phyloP scores from a whole-genome alignment of 2,329 filamentous ascomycete species.

The Ceratocystiopsis brevicomis region DNA sequence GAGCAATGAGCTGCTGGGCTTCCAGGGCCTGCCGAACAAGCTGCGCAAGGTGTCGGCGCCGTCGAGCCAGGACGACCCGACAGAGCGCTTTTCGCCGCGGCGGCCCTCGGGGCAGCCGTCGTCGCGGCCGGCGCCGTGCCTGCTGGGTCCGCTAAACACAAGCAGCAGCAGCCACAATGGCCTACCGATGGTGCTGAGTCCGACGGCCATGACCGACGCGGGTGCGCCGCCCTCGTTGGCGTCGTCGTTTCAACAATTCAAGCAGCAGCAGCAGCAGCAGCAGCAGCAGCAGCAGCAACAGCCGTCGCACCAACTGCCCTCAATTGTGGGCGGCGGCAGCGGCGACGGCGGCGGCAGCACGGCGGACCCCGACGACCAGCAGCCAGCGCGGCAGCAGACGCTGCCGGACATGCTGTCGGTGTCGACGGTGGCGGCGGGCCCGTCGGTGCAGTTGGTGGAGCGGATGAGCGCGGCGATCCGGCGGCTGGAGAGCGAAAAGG shows the following conservation, averaged over 20 bases:
- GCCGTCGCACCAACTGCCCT: neutral
- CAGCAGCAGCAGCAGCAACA: neutral
- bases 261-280: neutral
- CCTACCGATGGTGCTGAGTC: conserved; percentile 23
- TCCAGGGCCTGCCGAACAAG: conserved; percentile 23
- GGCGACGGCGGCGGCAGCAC: neutral
- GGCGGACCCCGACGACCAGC: conserved; percentile 21
- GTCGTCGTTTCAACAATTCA: neutral
- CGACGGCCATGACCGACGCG: conserved; percentile 13
- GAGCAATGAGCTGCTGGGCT: conserved; percentile 33
- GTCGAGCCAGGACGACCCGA: conserved; percentile 27
- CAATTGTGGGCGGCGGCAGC: neutral
- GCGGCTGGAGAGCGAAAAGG: conserved; percentile 78
- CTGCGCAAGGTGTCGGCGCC: conserved; percentile 29
- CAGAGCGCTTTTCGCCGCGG: conserved; percentile 23
- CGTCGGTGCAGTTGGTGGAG: conserved; percentile 87
- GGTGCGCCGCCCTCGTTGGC: neutral
- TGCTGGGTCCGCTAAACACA: conserved; percentile 17
- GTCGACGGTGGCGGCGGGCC: conserved; percentile 76
- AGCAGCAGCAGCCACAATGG: conserved; percentile 11
- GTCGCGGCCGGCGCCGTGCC: conserved; percentile 14
- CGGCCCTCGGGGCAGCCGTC: conserved; percentile 31
- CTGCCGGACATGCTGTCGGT: conserved; percentile 67
- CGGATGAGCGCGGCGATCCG: conserved; percentile 88
- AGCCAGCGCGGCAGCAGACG: conserved; percentile 39